Evolutionary conservation across 805 yeast genomes (phyloP).

Genomic region (Hanseniaspora guilliermondii): DNA sequence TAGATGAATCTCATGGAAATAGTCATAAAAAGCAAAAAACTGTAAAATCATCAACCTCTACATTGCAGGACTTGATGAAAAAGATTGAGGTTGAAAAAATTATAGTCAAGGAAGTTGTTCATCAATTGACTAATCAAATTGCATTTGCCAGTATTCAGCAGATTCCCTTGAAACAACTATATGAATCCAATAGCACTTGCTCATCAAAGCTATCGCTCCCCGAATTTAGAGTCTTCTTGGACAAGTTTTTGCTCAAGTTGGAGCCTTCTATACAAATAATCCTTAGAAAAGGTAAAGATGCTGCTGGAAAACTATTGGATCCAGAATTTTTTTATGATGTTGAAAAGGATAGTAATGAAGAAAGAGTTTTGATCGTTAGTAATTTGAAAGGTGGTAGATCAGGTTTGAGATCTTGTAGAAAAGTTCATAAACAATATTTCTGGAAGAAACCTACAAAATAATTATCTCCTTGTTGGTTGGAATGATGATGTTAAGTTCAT

Average conservation of each 20-base stretch:
- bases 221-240: conserved; percentile 35
- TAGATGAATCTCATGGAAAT: neutral
- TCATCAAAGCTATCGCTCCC: conserved; percentile 23
- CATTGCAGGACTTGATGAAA: conserved; percentile 23
- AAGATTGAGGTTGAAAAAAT: conserved; percentile 24
- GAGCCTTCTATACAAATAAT: conserved; percentile 71
- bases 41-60: conserved; percentile 16
- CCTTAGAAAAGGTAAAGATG: conserved; percentile 82
- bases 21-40: conserved; percentile 5
- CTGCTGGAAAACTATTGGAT: conserved; percentile 88
- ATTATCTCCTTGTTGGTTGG: neutral
- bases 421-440: conserved; percentile 69
- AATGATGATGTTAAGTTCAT: no score
- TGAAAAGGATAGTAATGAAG: conserved; percentile 63
- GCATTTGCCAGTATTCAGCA: conserved; percentile 84
- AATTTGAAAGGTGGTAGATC: conserved; percentile 66
- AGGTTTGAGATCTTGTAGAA: conserved; percentile 79
- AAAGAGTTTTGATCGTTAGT: conserved; percentile 57
- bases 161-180: conserved; percentile 67
- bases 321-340: conserved; percentile 87
- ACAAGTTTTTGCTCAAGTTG: conserved; percentile 19
- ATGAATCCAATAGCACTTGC: conserved; percentile 46
- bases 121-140: conserved; percentile 65
- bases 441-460: conserved; percentile 35
- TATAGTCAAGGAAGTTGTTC: conserved; percentile 42